phyloP scores from a whole-genome alignment of 2,329 filamentous ascomycete genomes.

The Penicillium sp. region DNA sequence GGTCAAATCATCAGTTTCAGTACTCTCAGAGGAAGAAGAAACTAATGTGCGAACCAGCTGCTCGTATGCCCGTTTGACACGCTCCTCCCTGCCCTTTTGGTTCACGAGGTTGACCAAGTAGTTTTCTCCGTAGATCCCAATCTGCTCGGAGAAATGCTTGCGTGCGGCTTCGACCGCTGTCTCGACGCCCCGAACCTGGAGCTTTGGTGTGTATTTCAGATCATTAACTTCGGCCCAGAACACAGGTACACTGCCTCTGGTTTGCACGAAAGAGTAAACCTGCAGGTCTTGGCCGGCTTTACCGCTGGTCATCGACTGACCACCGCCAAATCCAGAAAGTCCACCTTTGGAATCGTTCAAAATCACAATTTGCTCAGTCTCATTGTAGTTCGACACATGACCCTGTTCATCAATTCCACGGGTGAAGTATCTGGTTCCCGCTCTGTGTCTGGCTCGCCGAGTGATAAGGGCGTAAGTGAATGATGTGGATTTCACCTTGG shows the following conservation, averaged over 20 bases:
- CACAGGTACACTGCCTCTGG: slow-evolving; percentile 90
- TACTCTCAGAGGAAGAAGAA: slow-evolving; percentile 66
- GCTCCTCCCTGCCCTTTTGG: slow-evolving; percentile 85
- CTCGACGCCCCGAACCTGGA: slow-evolving; percentile 84
- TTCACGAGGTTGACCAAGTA: slow-evolving; percentile 98
- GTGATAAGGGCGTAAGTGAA: slow-evolving; percentile 88
- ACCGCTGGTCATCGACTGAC: slow-evolving; percentile 72
- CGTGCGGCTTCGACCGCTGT: slow-evolving; percentile 75
- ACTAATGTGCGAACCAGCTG: slow-evolving; percentile 78
- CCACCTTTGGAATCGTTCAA: slow-evolving; percentile 79
- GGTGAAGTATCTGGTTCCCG: slow-evolving; percentile 92
- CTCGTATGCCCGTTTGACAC: slow-evolving; percentile 92
- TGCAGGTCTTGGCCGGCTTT: slow-evolving; percentile 77
- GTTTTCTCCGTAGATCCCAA: slow-evolving; percentile 90
- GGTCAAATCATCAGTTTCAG: slow-evolving; percentile 65
- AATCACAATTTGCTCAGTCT: slow-evolving; percentile 91
- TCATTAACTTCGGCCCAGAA: slow-evolving; percentile 97
- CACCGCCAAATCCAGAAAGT: slow-evolving; percentile 77
- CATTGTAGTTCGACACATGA: slow-evolving; percentile 98
- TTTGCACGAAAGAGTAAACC: slow-evolving; percentile 93
- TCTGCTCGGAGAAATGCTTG: slow-evolving; percentile 91
- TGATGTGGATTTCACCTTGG: slow-evolving; percentile 78
- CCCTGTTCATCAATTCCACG: slow-evolving; percentile 91
- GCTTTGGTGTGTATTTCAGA: slow-evolving; percentile 83
- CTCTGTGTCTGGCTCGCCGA: slow-evolving; percentile 81